These are phyloP conservation scores for Trapa incisa DNA, from an alignment of 345 rosid genomes.

Conservation along the genomic window DNA sequence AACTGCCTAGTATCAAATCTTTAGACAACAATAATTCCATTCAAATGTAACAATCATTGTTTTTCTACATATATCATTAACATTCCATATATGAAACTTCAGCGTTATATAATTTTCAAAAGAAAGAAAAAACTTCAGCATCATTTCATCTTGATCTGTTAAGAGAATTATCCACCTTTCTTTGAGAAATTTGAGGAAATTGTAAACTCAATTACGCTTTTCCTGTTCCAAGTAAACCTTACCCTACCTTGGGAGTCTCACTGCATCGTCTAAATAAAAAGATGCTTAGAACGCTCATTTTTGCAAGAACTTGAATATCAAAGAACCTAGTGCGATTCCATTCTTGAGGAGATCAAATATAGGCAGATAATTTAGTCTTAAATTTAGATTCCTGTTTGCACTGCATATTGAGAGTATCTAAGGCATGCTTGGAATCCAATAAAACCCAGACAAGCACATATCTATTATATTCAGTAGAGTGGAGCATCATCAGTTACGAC, in stretches of 20 bases:
- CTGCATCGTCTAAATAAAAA: not conserved
- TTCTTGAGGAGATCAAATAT: not conserved
- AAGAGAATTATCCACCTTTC: not conserved
- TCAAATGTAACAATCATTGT: not conserved
- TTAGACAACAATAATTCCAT: not conserved
- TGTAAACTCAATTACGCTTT: not conserved
- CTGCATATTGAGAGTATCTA: not conserved
- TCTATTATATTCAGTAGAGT: not conserved
- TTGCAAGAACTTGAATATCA: not conserved
- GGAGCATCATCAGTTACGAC: not conserved
- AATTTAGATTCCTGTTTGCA: not conserved
- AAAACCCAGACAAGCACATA: not conserved
- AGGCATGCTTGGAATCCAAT: not conserved
- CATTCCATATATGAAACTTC: not conserved
- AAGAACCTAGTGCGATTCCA: not conserved
- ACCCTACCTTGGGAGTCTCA: not conserved
- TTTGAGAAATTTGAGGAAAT: not conserved
- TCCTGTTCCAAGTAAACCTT: not conserved
- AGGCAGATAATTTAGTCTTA: not conserved
- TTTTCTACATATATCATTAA: not conserved
- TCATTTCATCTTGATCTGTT: not conserved
- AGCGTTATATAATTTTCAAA: not conserved
- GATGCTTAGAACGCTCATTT: not conserved
- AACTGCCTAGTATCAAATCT: not conserved
- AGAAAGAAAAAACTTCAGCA: not conserved